Evolutionary conservation across 306 rosid species (phyloP).

Genomic region (Ormosia semicastrata): DNA sequence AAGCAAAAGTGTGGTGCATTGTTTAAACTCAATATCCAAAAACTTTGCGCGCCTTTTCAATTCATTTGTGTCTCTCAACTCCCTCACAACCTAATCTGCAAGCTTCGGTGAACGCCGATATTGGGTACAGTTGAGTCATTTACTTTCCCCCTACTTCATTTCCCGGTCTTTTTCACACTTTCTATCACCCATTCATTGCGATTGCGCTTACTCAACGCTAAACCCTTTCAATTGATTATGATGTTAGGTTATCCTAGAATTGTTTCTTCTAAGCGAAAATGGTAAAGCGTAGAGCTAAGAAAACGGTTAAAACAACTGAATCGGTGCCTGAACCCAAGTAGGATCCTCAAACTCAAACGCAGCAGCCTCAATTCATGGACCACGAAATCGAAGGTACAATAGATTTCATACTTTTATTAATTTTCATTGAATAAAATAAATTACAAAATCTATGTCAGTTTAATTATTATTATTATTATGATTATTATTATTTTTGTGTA

Average conservation of each 20-base stretch:
- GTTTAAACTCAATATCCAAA: too few relatives aligned
- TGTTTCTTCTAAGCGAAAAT: constrained; percentile 27
- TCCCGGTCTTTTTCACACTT: too few relatives aligned
- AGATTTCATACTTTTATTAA: neutral
- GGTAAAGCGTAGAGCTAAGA: constrained; percentile 57
- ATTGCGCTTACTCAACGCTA: too few relatives aligned
- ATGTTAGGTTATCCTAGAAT: neutral
- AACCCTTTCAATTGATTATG: neutral
- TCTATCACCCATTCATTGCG: too few relatives aligned
- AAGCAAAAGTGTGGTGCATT: too few relatives aligned
- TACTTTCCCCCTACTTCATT: too few relatives aligned
- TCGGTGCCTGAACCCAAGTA: constrained; percentile 28
- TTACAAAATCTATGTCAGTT: neutral
- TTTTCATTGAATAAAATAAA: neutral
- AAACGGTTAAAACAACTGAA: constrained; percentile 22
- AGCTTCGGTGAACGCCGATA: too few relatives aligned
- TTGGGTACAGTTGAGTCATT: too few relatives aligned
- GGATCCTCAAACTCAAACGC: constrained; percentile 33
- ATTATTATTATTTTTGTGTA: neutral
- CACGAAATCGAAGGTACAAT: constrained; percentile 49
- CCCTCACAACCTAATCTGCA: too few relatives aligned
- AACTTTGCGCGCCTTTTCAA: too few relatives aligned
- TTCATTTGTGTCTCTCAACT: too few relatives aligned
- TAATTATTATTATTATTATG: neutral
- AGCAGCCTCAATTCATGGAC: constrained; percentile 41